Evolutionary conservation across 2,329 filamentous ascomycete genomes (phyloP).

Genomic region (Phialocephala subalpina): DNA sequence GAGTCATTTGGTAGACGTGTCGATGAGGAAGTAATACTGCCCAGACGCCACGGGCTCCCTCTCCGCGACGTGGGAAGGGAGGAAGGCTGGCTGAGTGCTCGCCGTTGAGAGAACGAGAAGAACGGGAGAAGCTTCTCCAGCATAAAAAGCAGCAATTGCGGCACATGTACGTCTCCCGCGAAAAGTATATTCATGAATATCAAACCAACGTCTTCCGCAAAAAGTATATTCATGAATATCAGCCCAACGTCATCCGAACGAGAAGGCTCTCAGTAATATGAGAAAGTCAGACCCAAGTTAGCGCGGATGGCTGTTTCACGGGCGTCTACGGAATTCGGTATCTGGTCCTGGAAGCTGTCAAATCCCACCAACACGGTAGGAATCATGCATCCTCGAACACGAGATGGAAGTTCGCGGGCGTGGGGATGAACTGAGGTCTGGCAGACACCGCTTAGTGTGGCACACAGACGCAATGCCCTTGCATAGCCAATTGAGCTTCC

Average conservation of each 20-base stretch:
- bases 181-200: neutral
- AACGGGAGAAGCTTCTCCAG: neutral
- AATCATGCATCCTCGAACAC: neutral
- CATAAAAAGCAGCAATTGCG: slow-evolving; percentile 7
- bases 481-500: slow-evolving; percentile 4
- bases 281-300: neutral
- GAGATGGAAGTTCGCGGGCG: neutral
- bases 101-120: neutral
- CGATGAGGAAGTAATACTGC: neutral
- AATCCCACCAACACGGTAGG: neutral
- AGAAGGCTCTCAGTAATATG: neutral
- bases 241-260: neutral
- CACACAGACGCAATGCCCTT: neutral
- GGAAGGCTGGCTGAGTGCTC: neutral
- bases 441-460: slow-evolving; percentile 1
- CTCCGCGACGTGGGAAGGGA: neutral
- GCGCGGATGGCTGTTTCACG: neutral
- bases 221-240: neutral
- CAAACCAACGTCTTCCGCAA: neutral
- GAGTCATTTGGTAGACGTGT: neutral
- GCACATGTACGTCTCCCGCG: neutral
- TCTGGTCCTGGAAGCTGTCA: neutral
- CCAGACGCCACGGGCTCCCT: neutral
- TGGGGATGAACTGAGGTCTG: slow-evolving; percentile 8
- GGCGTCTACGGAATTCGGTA: neutral